A percentile compares a stretch with the other conserved stretches of the same genome.
These are phyloP conservation scores for Closterium sp. DNA, from an alignment of 139 green algal species.

Conservation along the genomic window DNA sequence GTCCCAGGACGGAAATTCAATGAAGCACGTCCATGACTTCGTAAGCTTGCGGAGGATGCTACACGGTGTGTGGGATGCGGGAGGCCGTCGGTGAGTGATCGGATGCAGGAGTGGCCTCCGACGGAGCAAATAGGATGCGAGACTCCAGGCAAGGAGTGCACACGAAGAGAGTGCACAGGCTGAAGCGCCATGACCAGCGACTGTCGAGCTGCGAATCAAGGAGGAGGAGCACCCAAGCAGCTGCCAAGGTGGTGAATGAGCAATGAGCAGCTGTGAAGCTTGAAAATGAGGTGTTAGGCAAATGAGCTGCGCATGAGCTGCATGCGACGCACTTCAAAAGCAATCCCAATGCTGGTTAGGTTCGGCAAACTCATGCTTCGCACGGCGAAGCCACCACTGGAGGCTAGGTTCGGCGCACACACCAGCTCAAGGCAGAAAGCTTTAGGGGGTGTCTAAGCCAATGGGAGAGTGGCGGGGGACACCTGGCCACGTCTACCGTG, in stretches of 20 bases:
- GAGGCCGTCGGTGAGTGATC: background rate
- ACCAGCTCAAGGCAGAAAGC: background rate
- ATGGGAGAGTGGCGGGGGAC: background rate
- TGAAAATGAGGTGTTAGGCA: too few relatives aligned
- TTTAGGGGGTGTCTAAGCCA: background rate
- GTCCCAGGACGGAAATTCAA: background rate
- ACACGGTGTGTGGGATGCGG: background rate
- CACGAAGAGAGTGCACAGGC: background rate
- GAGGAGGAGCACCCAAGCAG: background rate
- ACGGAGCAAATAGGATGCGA: background rate
- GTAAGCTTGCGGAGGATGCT: background rate
- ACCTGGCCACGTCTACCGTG: background rate
- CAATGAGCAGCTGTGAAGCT: too few relatives aligned
- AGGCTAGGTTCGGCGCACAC: background rate
- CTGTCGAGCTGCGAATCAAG: background rate
- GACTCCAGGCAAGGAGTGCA: background rate
- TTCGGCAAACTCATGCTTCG: too few relatives aligned
- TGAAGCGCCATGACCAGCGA: background rate
- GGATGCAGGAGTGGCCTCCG: too few relatives aligned
- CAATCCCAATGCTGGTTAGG: too few relatives aligned
- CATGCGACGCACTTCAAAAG: too few relatives aligned
- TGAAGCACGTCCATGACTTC: background rate
- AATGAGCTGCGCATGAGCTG: too few relatives aligned
- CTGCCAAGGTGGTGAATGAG: too few relatives aligned
- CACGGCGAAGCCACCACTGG: too few relatives aligned